Evolutionary conservation across 495 filamentous ascomycete species (phyloP).

Genomic region (Neurospora sublineolata): DNA sequence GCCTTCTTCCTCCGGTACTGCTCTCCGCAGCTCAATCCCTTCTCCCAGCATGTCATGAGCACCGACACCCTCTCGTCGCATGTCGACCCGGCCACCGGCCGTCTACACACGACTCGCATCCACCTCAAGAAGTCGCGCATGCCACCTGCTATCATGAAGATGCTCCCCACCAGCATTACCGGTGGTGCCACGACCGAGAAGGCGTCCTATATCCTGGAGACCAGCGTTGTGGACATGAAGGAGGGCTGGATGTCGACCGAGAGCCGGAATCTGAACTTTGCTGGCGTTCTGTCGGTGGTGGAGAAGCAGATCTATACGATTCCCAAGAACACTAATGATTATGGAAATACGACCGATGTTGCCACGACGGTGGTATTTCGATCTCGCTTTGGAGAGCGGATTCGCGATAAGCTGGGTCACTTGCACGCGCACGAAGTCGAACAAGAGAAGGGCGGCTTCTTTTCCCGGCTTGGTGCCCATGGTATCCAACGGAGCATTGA

Average conservation of each 20-base stretch:
- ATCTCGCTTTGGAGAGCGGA: conserved; percentile 65
- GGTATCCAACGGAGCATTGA: conserved; percentile 86
- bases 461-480: conserved; percentile 55
- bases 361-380: conserved; percentile 75
- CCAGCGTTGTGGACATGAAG: conserved; percentile 74
- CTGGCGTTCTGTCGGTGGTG: conserved; percentile 81
- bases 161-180: conserved; percentile 57
- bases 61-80: conserved; percentile 87
- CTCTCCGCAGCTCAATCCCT: conserved; percentile 61
- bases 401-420: conserved; percentile 39
- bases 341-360: conserved; percentile 61
- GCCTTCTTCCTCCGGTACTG: conserved; percentile 99
- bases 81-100: conserved; percentile 68
- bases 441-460: conserved; percentile 23
- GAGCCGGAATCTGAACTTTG: conserved; percentile 78
- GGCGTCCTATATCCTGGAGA: conserved; percentile 84
- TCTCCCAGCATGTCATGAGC: conserved; percentile 85
- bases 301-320: conserved; percentile 71
- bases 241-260: conserved; percentile 85
- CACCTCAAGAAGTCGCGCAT: conserved; percentile 91
- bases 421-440: conserved; percentile 10
- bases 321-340: conserved; percentile 20
- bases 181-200: conserved; percentile 64
- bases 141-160: conserved; percentile 67
- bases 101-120: conserved; percentile 76